Evolutionary conservation across 257 asterid species (phyloP), one percentile per base, ranked within the genome.

Genomic region (Nicotiana noctiflora): DNA sequence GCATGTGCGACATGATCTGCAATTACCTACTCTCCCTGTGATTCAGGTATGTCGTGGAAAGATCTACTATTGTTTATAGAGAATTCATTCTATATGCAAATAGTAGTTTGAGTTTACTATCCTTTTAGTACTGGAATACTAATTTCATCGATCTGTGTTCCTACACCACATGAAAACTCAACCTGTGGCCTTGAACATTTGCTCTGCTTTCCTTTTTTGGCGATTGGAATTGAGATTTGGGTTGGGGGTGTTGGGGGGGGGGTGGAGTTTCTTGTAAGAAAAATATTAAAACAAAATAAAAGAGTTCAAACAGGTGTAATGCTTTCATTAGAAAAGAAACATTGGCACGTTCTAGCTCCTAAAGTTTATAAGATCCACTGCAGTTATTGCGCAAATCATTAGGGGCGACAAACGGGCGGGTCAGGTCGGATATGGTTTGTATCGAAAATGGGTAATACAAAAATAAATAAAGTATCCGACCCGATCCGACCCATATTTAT

Each of bases 1-100:
- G 0, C 53, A 82, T 62, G 66, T 86, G 6, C 84, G 89, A 0
- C 51, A 65, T 8, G 89, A 86, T 67, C 62, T 86, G 60, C 59
- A 17, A 8, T 34, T 70, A 1, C 80, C 89, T 29, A n/a, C 18
- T 0, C 84, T 86, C 13, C 82, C 83, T 29, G 68, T 88, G 0
- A 83, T 88, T 63, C 83, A 81, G 88, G 89, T 88, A 66, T 32
- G 10, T 3, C 49, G 2, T 40, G 8, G 4, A 65, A 65, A 32
- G 51, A 32, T 10, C 12, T 23, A 23, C 46, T 40, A 40, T 40
- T 44, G 8, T 46, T 23, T 12, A 5, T 44, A 44, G 34, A 44
- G 21, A 44, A 72, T 44, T 4, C 19, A 46, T 23, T 72, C 19
- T 31, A 21, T 72, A 13, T 46, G 21, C 37, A 19, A 12, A 37